Evolutionary conservation across 495 filamentous ascomycete species (phyloP), one percentile per base, ranked within the genome.

Genomic region (Letharia columbiana): DNA sequence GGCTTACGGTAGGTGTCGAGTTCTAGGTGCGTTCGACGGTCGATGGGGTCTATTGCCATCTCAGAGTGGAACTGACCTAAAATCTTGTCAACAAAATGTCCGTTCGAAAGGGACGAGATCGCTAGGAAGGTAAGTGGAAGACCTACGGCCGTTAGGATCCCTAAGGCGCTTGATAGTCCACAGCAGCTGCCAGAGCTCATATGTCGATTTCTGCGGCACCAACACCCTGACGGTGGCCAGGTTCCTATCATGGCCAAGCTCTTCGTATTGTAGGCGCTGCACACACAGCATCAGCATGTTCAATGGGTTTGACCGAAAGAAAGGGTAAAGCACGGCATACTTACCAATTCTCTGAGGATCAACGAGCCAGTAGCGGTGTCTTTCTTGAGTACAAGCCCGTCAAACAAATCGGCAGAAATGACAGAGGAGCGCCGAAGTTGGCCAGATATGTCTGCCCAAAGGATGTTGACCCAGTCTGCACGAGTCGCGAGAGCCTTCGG

Each of bases 401-500:
- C 60, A 31, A 44, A 61, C 12, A 61, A 12, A 5, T 44, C 44
- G 9, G 7, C 2, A 33, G 41, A 42, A 28, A 61, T 35, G 12
- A 61, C 60, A 33, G 40, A 7, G n/a, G 47, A 20, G 33, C 39
- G 60, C n/a, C 60, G 41, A 18, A 61, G 41, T 45, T 61, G 60
- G 13, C 40, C 60, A 13, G 40, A 44, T 17, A 61, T 61, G 15
- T 61, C 60, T 4, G 60, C 60, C 60, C 60, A 61, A 12, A 61
- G 18, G 41, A 23, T 17, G 13, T 61, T 47, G 40, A 61, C 60
- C 60, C 60, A 61, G 13, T 61, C 15, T 20, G 41, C 40, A 9
- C 60, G 60, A 47, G 41, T 9, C 40, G 33, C 18, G 40, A 4
- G 23, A 28, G 49, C 13, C n/a, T 61, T 61, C 2, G 23, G 7